Evolutionary conservation across 306 rosid species (phyloP), one percentile per base, ranked within the genome.

Genomic region (Citrullus amarus): DNA sequence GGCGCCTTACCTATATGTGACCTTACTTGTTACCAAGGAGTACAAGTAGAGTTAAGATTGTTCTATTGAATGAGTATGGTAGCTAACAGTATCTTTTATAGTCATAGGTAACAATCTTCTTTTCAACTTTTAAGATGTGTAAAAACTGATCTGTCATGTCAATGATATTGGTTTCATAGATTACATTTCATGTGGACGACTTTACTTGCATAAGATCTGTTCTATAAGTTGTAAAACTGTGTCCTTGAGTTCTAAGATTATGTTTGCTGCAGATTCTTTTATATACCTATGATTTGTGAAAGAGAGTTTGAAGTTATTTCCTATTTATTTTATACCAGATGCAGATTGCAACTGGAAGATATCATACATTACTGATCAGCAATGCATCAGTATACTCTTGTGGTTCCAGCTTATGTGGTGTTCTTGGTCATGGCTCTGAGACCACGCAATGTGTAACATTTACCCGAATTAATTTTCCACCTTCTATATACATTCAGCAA

Each of bases 341-440:
- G 97, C 97, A 92, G 86, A 83, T 92, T 77, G 88, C 92, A 44
- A 92, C 97, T 0, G 97, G 97, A 81, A 90, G 88, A 77, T 92
- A 89, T 85, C 96, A 92, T 84, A 94, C 98, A 20, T 82, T 94
- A 77, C 83, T 92, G 78, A 90, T 90, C 86, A 84, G 89, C 74
- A 89, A 89, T 66, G 88, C 96, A 39, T 86, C 95, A 28, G 92
- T 92, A 50, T 94, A 94, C 81, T 89, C 98, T 14, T 92, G 97
- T 69, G 98, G 96, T 81, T 90, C 92, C 80, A 86, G 92, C 70
- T 89, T 92, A 84, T 92, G 92, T 79, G 97, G 98, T 58, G 93
- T 90, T 80, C 97, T 94, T 75, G 98, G 98, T 79, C 97, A 94
- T 79, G 98, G 97, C 25, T 79, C 89, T 41, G 92, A 89, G 84